Evolutionary conservation across 805 yeast genomes (phyloP).

Genomic region (Saturnispora silvae): DNA sequence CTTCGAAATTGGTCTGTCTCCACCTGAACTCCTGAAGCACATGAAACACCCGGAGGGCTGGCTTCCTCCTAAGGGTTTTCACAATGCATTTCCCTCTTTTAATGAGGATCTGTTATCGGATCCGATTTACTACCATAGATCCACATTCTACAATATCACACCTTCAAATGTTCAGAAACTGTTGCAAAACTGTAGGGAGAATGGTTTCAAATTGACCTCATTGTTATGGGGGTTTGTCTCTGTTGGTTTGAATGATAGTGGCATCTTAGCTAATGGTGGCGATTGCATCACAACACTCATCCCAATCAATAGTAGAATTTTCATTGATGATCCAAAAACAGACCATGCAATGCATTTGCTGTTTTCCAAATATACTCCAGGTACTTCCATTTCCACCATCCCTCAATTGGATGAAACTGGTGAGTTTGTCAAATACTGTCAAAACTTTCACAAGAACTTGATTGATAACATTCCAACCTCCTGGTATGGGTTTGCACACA

Average conservation of each 20-base stretch:
- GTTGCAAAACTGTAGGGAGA: not conserved
- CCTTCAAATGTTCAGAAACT: not conserved
- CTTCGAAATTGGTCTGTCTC: not conserved
- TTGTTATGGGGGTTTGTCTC: constrained; percentile 7
- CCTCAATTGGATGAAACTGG: not conserved
- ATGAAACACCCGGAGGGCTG: not conserved
- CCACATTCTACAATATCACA: constrained; percentile 1
- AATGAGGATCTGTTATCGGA: not conserved
- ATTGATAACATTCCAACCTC: constrained; percentile 1
- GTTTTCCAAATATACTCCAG: constrained; percentile 8
- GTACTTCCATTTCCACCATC: not conserved
- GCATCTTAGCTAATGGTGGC: not conserved
- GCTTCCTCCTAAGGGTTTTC: not conserved
- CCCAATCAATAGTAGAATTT: constrained; percentile 9
- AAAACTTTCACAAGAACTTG: constrained; percentile 5
- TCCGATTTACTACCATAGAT: constrained; percentile 7
- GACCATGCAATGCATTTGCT: constrained; percentile 5
- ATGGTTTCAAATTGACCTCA: constrained; percentile 8
- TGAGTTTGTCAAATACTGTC: not conserved
- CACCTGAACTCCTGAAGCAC: not conserved
- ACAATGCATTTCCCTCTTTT: not conserved
- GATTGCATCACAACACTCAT: constrained; percentile 5
- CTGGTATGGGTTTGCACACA: constrained; percentile 2
- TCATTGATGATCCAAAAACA: not conserved
- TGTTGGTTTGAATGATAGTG: not conserved